Evolutionary conservation across 176 grass and related monocot genomes (phyloP), one percentile per base, ranked within the genome.

Genomic region (Neostapfia colusana): DNA sequence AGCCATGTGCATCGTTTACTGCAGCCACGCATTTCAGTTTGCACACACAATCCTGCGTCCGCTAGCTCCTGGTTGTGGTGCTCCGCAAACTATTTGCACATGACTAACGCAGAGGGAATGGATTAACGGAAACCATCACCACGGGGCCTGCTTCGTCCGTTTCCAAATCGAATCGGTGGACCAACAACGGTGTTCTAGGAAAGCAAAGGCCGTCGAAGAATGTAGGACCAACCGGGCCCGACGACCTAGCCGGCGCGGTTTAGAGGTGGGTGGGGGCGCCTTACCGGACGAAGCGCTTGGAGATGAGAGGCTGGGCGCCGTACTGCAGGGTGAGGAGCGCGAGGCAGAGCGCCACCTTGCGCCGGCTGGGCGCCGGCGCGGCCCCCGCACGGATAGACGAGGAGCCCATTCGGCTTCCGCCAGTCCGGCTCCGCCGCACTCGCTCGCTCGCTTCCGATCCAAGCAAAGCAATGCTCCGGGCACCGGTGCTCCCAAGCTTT

Each of bases 261-360:
- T 20, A 38, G 31, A 35, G 45, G 20, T 65, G 5, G 51, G 28
- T n/a, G 46, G 7, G 55, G n/a, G 36, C 21, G 73, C n/a, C 20
- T 51, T 87, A 94, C 95, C 95, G 72, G 87, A 92, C 85, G 63
- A 79, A 95, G 77, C 91, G 91, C 72, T 99, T 99, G 85, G 91
- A 95, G 80, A 99, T 74, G n/a, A 99, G 91, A 42, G 95, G 91
- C 89, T 99, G 95, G 24, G 91, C 78, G 73, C 95, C 89, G 87
- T 98, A 90, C 89, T 98, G 95, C 51, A 98, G 85, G 48, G 95
- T 92, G 61, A 98, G 91, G 34, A 92, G 91, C 27, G 72, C 41
- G 12, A 95, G 89, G 76, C 84, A 95, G 46, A 94, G 86, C 89
- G 82, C 90, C 24, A 98, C 91, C 84, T 77, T 92, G 43, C 63